Base-by-base conservation (phyloP, 164 flowering plant species). In the Taxillus chinensis region DNA sequence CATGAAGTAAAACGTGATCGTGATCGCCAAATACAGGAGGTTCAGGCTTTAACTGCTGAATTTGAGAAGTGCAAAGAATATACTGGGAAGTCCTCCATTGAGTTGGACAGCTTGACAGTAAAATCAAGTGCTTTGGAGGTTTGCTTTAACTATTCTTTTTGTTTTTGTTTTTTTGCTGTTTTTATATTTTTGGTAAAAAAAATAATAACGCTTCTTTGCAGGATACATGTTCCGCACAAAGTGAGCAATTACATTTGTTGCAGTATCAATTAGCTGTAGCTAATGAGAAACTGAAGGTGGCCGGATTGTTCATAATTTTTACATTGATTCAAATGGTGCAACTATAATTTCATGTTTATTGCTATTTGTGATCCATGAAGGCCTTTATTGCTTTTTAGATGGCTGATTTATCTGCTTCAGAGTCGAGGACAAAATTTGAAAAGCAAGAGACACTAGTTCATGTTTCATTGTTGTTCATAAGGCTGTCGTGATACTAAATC, bases 61-160 rank as follows among this genome's bases (percentile, higher is more conserved):
- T 49, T 82, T 5, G 70, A 8, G 39, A 81, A 76, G 62, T 81
- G 70, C 61, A 69, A 75, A 63, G 91, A 88, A 57, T 69, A 38
- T 59, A 76, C 83, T 12, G 83, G 86, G 41, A 81, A 80, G 68
- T 74, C 89, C 3, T 70, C 59, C 39, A 64, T 72, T 0, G 80
- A 79, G 70, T 52, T 88, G 63, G 86, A 81, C 15, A 72, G 52
- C 41, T 65, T 88, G 73, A 71, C 73, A n/a, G 43, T 61, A 17
- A 80, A 80, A 65, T 59, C 82, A 43, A 70, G 73, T 70, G 72
- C 78, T 5, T 75, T 86, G 60, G 91, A 88, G 95, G 95, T 88
- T 65, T 61, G 83, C 68, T n/a, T 7, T 37, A 51, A 9, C 7
- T n/a, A 37, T 50, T 12, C 50, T 46, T 46, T 46, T 3, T 10